Percentiles rank a stretch among this genome's conserved stretches.
phyloP scores from a whole-genome alignment of 768 basidiomycete species.

The Suillus sp. region DNA sequence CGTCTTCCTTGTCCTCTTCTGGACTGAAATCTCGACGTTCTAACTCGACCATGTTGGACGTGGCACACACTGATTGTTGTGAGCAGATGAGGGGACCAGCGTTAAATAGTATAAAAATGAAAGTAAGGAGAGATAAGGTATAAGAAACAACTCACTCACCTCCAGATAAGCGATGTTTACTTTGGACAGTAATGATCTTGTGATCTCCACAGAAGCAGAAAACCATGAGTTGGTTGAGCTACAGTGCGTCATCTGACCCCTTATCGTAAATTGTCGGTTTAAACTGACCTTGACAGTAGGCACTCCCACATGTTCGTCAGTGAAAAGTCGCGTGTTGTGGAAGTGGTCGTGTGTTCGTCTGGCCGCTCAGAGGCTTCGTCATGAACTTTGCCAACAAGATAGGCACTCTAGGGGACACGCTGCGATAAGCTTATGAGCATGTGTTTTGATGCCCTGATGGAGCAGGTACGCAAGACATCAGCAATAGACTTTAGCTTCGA shows the following conservation, averaged over 20 bases:
- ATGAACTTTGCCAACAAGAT: background rate
- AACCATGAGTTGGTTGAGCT: background rate
- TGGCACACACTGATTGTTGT: background rate
- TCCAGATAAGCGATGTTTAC: background rate
- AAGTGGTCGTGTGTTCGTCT: background rate
- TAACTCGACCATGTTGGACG: background rate
- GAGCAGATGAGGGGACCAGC: background rate
- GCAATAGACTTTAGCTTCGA: background rate
- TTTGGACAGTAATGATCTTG: constrained; percentile 4
- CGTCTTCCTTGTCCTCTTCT: constrained; percentile 1
- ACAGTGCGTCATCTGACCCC: constrained; percentile 1
- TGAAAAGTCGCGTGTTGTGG: background rate
- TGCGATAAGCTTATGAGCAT: background rate
- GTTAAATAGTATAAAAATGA: background rate
- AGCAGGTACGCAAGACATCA: background rate
- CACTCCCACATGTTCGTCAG: background rate
- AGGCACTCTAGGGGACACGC: background rate
- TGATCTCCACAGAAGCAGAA: background rate
- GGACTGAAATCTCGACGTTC: background rate
- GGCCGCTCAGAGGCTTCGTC: background rate
- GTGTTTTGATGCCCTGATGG: background rate
- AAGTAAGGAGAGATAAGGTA: background rate
- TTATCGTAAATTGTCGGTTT: background rate
- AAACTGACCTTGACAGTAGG: background rate
- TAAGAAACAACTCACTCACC: background rate